Conservation (phyloP, 208 protist species). For the Acanthamoeba sp. region DNA sequence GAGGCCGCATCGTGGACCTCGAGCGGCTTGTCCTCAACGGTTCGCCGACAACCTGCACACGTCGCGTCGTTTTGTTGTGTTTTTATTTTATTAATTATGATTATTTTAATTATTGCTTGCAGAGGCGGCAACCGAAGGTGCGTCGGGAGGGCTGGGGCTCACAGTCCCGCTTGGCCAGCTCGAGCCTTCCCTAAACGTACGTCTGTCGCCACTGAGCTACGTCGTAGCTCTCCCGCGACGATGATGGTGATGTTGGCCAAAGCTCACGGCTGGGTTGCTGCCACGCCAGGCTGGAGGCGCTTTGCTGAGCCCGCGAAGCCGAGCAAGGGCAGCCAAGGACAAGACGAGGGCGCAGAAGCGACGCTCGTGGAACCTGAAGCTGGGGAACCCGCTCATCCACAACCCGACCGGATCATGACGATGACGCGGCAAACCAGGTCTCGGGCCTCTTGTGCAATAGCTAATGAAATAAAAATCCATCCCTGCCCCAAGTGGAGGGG, state of each 20-base stretch:
- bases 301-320: slow-evolving; percentile 24
- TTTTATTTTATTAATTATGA: not conserved
- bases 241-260: too few relatives aligned
- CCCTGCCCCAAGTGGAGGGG: too few relatives aligned
- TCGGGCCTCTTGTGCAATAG: not conserved
- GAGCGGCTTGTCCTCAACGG: slow-evolving; percentile 43
- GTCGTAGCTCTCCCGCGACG: too few relatives aligned
- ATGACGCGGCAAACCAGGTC: not conserved
- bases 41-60: not conserved
- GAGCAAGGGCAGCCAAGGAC: not conserved
- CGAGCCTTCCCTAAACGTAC: too few relatives aligned
- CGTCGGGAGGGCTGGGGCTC: not conserved
- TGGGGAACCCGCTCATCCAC: not conserved
- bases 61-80: not conserved
- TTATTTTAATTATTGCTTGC: not conserved
- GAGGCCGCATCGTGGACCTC: not conserved
- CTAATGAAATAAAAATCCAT: too few relatives aligned
- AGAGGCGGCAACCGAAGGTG: not conserved
- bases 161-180: not conserved
- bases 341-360: slow-evolving; percentile 18
- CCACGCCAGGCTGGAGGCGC: not conserved
- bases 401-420: too few relatives aligned
- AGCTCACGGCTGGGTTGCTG: too few relatives aligned
- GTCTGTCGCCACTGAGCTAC: too few relatives aligned
- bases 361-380: slow-evolving; percentile 45